Evolutionary conservation across 2,329 filamentous ascomycete genomes (phyloP), one percentile per base, ranked within the genome.

Genomic region (Cryphonectria radicalis): DNA sequence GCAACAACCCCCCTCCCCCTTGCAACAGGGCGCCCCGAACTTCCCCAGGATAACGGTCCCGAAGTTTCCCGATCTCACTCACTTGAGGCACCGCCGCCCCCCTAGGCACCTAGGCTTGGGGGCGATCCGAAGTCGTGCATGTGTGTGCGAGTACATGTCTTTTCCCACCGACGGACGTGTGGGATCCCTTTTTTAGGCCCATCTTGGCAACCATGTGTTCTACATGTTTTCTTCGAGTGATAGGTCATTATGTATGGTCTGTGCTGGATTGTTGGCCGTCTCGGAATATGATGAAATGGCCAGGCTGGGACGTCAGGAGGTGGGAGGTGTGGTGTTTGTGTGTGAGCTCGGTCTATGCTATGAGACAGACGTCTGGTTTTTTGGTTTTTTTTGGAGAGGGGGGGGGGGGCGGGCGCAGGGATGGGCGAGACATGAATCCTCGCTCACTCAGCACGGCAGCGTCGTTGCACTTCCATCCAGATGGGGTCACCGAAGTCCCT

Each of bases 31-130:
- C 66, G 67, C 68, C 60, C 66, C 46, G 6, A 68, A 68, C 68
- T 71, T 70, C 71, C 71, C 71, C 71, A 72, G 71, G 25, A 7
- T 8, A 35, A 32, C 25, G 14, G 50, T 68, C 53, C 71, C 71
- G 71, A 70, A 25, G 66, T 67, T 68, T 72, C 25, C 71, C 71
- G 71, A 66, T 72, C 68, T 57, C 42, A 68, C 65, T 62, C 22
- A 4, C 43, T 13, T 3, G 11, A 17, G 13, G 42, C 32, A 32
- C 32, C 32, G 42, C 32, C 32, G 42, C 43, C 43, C 17, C 43
- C 43, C 43, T 2, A 17, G 17, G 43, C 6, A n/a, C 46, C 11
- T 22, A n/a, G 60, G 42, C 37, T 50, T 68, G 55, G 63, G 11
- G 11, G 43, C 63, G 63, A 65, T 65, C 63, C 42, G 63, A 65